Conservation (phyloP, 108 stramenopile genomes). For the Nitzschia sp. region DNA sequence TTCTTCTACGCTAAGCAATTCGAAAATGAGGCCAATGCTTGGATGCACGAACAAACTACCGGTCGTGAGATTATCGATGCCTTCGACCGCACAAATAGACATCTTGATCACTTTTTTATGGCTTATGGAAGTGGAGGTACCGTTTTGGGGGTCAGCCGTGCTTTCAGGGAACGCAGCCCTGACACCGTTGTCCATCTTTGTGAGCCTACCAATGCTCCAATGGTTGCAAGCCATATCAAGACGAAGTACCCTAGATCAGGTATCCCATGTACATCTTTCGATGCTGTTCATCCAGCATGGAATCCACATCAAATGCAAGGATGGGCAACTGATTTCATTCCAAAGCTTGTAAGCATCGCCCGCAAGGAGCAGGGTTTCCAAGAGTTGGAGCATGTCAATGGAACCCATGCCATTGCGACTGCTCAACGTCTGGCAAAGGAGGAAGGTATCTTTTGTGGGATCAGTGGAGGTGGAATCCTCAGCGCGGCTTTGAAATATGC, state of each 20-base stretch:
- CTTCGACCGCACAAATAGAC: constrained; percentile 29
- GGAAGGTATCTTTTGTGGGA: constrained; percentile 80
- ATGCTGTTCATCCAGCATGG: constrained; percentile 51
- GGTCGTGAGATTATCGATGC: constrained; percentile 72
- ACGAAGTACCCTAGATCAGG: constrained; percentile 44
- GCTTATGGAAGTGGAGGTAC: constrained; percentile 74
- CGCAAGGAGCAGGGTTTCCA: neutral
- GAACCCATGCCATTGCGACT: constrained; percentile 49
- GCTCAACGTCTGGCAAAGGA: constrained; percentile 64
- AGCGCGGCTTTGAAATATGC: constrained; percentile 72
- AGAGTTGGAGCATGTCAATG: neutral
- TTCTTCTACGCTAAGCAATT: constrained; percentile 72
- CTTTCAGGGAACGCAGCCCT: constrained; percentile 55
- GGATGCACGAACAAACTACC: constrained; percentile 70
- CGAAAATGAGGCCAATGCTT: constrained; percentile 75
- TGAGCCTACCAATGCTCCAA: constrained; percentile 65
- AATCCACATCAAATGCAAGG: constrained; percentile 51
- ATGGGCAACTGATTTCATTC: constrained; percentile 85
- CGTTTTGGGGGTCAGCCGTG: constrained; percentile 59
- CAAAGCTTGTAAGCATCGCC: constrained; percentile 55
- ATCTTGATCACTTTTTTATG: constrained; percentile 61
- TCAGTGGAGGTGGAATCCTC: constrained; percentile 68
- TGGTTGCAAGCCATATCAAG: constrained; percentile 58
- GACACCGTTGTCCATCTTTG: constrained; percentile 61
- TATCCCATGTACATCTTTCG: constrained; percentile 20